These are phyloP conservation scores for Coffea canephora DNA, from an alignment of 257 asterid genomes.

Conservation along the genomic window DNA sequence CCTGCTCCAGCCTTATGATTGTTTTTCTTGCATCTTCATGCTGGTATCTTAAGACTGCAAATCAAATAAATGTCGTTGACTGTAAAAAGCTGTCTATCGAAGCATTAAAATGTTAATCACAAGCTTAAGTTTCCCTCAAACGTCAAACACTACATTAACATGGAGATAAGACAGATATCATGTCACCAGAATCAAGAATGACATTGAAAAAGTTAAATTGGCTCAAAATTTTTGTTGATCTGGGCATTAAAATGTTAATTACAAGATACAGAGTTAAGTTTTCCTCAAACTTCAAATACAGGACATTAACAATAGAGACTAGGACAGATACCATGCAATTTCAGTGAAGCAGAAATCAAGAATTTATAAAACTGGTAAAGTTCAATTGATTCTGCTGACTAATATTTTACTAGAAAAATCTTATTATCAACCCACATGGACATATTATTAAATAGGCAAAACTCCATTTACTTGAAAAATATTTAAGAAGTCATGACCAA, in stretches of 20 bases:
- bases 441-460: not conserved
- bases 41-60: constrained; percentile 54
- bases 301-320: not conserved
- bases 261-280: not conserved
- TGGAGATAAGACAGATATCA: not conserved
- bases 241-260: constrained; percentile 6
- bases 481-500: not conserved
- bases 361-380: not conserved
- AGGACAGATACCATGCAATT: not conserved
- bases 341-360: not conserved
- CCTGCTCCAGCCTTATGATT: constrained; percentile 81
- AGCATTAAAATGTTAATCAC: constrained; percentile 1
- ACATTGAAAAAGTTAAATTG: not conserved
- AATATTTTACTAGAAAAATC: not conserved
- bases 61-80: constrained; percentile 15
- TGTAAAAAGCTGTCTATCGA: not conserved
- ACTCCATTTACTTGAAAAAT: not conserved
- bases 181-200: not conserved
- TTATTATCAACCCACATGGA: not conserved
- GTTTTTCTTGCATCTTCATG: constrained; percentile 45
- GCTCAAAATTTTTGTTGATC: not conserved
- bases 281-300: not conserved
- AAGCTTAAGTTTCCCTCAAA: not conserved
- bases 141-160: too few relatives aligned
- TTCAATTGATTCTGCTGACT: not conserved